These are phyloP conservation scores for Chara braunii DNA, from an alignment of 139 green algal species.

Conservation along the genomic window DNA sequence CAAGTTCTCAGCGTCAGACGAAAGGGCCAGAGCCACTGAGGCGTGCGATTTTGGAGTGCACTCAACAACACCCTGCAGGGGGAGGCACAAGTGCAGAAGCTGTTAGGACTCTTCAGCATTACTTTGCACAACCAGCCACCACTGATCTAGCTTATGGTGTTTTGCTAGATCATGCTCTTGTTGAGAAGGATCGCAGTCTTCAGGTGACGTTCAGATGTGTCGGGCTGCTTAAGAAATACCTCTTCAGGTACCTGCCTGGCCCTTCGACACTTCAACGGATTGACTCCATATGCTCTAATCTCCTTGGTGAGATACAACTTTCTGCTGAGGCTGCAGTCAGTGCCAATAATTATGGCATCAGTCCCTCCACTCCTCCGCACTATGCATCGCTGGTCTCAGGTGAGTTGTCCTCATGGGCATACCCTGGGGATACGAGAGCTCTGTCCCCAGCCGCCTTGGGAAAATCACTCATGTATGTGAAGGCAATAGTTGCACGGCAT, in stretches of 20 bases:
- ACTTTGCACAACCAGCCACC: slow-evolving; percentile 18
- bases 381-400: slow-evolving; percentile 1
- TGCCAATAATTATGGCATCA: background rate
- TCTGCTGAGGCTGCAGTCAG: background rate
- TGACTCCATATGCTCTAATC: slow-evolving; percentile 25
- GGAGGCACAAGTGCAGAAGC: background rate
- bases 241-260: slow-evolving; percentile 29
- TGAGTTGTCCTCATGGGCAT: background rate
- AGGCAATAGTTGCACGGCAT: slow-evolving; percentile 19
- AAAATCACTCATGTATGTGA: slow-evolving; percentile 31
- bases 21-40: slow-evolving; percentile 28
- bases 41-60: slow-evolving; percentile 26
- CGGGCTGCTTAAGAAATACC: slow-evolving; percentile 32
- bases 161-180: slow-evolving; percentile 26
- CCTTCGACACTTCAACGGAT: slow-evolving; percentile 26
- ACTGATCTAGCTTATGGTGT: slow-evolving; percentile 30
- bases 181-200: slow-evolving; percentile 16
- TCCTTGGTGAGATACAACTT: slow-evolving; percentile 18
- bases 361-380: background rate
- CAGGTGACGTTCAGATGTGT: slow-evolving; percentile 25
- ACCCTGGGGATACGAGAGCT: background rate
- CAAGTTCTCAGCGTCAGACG: too few relatives aligned
- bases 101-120: slow-evolving; percentile 16
- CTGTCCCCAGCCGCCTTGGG: slow-evolving; percentile 5
- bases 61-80: slow-evolving; percentile 7